Evolutionary conservation across 2,329 filamentous ascomycete species (phyloP).

Genomic region (Orbilia oligospora): DNA sequence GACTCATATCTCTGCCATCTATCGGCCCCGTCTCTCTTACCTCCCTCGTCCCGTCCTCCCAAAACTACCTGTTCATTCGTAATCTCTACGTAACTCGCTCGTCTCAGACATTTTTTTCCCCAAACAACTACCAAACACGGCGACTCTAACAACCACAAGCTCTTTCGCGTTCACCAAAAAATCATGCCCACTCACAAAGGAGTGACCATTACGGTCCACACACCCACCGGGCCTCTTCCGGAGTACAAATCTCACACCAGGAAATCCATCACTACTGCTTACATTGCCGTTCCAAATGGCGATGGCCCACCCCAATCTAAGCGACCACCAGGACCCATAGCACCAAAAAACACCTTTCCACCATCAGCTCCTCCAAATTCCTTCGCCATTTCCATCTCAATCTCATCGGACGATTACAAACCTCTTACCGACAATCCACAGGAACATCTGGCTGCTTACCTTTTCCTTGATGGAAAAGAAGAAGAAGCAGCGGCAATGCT

Average conservation of each 20-base stretch:
- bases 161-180: constrained; percentile 25
- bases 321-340: constrained; percentile 75
- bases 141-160: constrained; percentile 9
- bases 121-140: constrained; percentile 26
- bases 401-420: constrained; percentile 84
- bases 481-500: constrained; percentile 97
- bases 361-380: constrained; percentile 87
- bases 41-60: neutral
- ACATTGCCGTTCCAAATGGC: constrained; percentile 85
- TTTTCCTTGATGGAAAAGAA: constrained; percentile 94
- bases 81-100: constrained; percentile 24
- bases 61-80: constrained; percentile 11
- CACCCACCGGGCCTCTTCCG: constrained; percentile 79
- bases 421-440: constrained; percentile 88
- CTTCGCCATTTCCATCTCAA: constrained; percentile 98
- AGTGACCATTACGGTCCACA: constrained; percentile 97
- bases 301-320: constrained; percentile 45
- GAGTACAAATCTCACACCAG: constrained; percentile 97
- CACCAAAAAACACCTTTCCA: constrained; percentile 75
- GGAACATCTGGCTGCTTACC: constrained; percentile 97
- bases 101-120: constrained; percentile 1
- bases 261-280: constrained; percentile 92
- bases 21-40: neutral
- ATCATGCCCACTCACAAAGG: constrained; percentile 97
- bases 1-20: neutral